Base-by-base conservation (phyloP, 2,329 filamentous ascomycete species). In the Penicillium janthinellum region DNA sequence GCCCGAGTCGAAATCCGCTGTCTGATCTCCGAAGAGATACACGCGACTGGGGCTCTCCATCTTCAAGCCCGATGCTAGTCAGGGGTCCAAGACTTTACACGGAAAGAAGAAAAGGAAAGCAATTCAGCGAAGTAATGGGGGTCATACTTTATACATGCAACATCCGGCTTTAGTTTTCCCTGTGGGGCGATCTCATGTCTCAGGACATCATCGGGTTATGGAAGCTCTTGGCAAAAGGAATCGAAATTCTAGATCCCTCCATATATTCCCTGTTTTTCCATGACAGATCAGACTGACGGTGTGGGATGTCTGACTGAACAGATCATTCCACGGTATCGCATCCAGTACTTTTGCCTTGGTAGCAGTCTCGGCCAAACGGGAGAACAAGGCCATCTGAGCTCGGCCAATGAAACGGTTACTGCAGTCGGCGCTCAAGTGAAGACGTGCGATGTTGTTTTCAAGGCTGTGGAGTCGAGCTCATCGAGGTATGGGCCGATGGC, bases 11-110 rank as follows among this genome's bases (percentile, higher is more conserved):
- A 77, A 78, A 64, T 78, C 75, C 59, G 71, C 71, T 58, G 78
- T 81, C 67, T 80, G 78, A 63, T 81, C 78, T 70, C 78, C 78
- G 66, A 81, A 80, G 71, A 81, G 73, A 71, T 79, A 79, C 64
- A 79, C 71, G 51, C 66, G 69, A 62, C 65, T 70, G 59, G 64
- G 62, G 54, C 61, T 67, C 62, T 68, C 69, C 74, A 76, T 76
- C 45, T 22, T 71, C 61, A 61, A 54, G 37, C 61, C 61, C 25
- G 20, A 47, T 61, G 28, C 34, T 44, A 59, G 54, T 37, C 49
- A 57, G 35, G 47, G 50, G 37, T 60, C 34, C 14, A 44, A 58
- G 59, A 56, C 34, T 65, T 51, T 59, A 58, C 45, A 42, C 48
- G 52, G 39, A 51, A 59, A 52, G 22, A 59, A 48, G 37, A 41